Base-by-base conservation (phyloP, 2,329 filamentous ascomycete genomes). In the Fusarium sp. region DNA sequence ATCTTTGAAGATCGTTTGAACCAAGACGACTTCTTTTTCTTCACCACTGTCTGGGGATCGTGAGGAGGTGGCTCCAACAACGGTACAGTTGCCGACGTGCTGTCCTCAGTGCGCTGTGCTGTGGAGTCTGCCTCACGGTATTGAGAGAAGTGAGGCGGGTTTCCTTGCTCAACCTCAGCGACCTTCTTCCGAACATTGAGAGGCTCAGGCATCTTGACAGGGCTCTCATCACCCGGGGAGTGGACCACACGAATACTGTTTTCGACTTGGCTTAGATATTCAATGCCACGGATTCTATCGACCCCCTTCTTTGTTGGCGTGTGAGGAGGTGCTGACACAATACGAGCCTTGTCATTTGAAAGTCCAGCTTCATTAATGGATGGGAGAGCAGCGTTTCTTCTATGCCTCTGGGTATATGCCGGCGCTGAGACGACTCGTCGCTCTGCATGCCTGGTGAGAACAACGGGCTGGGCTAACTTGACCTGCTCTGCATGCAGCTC, bases 161-260 rank as follows among this genome's bases (percentile, higher is more conserved):
- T 64, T 17, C 57, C 66, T 33, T 66, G 38, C 31, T 68, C 64
- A 32, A 66, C 68, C 11, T 68, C 64, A 11, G 57, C 53, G 8
- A 66, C 45, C 61, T 77, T 78, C 67, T 79, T 82, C 44, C 75
- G 75, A 15, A 79, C 71, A 33, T 79, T 78, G 41, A 79, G 73
- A 25, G 77, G 76, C 42, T 73, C 71, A 0, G 79, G 77, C 2
- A 71, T 67, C 27, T 73, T 70, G 1, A 75, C 69, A 4, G 73
- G 71, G 41, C 69, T 74, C n/a, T 66, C 62, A 3, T 70, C 71
- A 2, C 75, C 75, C 4, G 81, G 79, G 4, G 83, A 83, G 53
- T 80, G 73, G n/a, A 86, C 83, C 6, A 86, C 71, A 6, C 83
- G 80, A 65, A 86, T 86, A 1, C 82, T 85, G 45, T 82, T 78